phyloP scores from a whole-genome alignment of 148 eudicot genomes.

The Cornus florida region DNA sequence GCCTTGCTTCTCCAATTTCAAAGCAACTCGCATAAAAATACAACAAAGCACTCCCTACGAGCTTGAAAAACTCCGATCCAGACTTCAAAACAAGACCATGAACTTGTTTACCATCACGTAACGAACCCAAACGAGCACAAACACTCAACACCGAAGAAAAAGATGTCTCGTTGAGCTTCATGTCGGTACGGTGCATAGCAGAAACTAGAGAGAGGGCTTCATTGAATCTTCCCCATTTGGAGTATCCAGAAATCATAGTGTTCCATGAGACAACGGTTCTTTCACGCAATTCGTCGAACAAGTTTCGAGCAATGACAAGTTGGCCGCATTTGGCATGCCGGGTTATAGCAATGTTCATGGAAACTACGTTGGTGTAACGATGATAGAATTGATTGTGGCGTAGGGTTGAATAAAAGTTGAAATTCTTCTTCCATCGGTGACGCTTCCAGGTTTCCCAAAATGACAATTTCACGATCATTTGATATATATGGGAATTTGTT shows the following conservation, averaged over 20 bases:
- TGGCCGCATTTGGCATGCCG: conserved; percentile 18
- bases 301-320: conserved; percentile 35
- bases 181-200: conserved; percentile 28
- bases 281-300: conserved; percentile 51
- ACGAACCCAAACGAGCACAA: conserved; percentile 29
- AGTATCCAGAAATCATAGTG: conserved; percentile 48
- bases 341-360: conserved; percentile 31
- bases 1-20: conserved; percentile 27
- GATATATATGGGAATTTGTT: too few relatives aligned
- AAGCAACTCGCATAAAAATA: conserved; percentile 41
- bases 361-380: conserved; percentile 11
- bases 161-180: conserved; percentile 39
- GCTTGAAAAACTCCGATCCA: conserved; percentile 30
- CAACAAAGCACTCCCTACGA: conserved; percentile 45
- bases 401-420: conserved; percentile 8
- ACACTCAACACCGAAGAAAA: conserved; percentile 35
- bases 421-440: conserved; percentile 19
- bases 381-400: not conserved
- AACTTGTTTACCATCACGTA: conserved; percentile 28
- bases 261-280: conserved; percentile 54
- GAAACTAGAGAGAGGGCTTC: conserved; percentile 29
- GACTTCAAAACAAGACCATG: conserved; percentile 49
- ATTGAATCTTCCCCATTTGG: conserved; percentile 29
- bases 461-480: not conserved
- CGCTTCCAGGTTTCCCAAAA: conserved; percentile 18